phyloP scores from a whole-genome alignment of 306 rosid species.

The Trifolium fragiferum region DNA sequence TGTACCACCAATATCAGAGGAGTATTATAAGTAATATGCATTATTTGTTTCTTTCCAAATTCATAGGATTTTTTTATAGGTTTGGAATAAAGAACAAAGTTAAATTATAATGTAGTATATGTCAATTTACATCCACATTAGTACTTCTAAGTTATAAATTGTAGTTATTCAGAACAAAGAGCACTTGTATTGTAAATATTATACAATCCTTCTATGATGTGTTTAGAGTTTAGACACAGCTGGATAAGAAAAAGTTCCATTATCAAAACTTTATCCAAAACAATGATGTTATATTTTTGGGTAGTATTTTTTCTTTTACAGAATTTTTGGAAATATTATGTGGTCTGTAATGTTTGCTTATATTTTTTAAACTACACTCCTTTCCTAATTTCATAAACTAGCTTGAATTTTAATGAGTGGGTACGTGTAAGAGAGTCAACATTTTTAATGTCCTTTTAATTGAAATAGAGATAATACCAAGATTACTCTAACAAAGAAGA shows the following conservation, averaged over 20 bases:
- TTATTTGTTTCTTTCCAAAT: conserved; percentile 3
- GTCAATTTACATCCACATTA: neutral
- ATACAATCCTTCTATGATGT: neutral
- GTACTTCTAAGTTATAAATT: neutral
- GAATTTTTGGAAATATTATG: neutral
- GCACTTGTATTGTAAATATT: neutral
- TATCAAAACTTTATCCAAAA: neutral
- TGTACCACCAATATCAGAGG: conserved; percentile 16
- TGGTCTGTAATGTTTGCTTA: neutral
- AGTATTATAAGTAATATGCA: neutral
- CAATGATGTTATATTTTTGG: neutral
- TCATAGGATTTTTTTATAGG: no score
- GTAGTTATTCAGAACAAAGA: neutral
- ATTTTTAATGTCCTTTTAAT: neutral
- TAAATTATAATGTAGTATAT: neutral
- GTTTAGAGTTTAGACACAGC: neutral
- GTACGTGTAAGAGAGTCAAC: conserved; percentile 12
- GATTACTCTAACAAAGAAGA: neutral
- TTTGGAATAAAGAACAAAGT: neutral
- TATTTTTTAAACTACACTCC: neutral
- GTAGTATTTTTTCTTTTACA: no score
- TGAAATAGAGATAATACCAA: conserved; percentile 9
- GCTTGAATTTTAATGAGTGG: neutral
- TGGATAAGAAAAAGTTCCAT: no score
- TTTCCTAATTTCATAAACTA: no score